Conservation (phyloP, 306 rosid species). For the Fagus crenata region DNA sequence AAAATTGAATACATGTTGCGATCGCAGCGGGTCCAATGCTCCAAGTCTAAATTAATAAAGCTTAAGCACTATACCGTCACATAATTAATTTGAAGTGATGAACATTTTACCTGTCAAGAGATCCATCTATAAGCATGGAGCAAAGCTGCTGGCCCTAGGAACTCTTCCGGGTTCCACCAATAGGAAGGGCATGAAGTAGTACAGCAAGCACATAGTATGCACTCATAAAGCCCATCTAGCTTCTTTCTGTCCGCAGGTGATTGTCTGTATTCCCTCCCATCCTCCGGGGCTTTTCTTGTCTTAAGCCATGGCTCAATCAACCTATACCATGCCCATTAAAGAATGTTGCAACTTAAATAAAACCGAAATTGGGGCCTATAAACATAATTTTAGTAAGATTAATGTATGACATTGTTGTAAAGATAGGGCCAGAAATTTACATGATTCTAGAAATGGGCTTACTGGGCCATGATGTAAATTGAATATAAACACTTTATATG, state of each 20-base stretch:
- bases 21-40: too few species aligned
- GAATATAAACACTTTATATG: too few species aligned
- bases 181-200: conserved; percentile 45
- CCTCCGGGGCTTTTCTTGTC: conserved; percentile 27
- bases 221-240: conserved; percentile 46
- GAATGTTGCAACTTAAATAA: background rate
- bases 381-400: too few species aligned
- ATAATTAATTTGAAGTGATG: background rate
- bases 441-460: too few species aligned
- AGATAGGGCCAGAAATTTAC: too few species aligned
- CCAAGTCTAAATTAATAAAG: background rate
- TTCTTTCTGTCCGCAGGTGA: conserved; percentile 38
- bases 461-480: too few species aligned
- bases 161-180: conserved; percentile 54
- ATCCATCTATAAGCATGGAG: conserved; percentile 44
- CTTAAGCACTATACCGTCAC: background rate
- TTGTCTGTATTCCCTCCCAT: conserved; percentile 36
- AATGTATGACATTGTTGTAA: too few species aligned
- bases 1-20: too few species aligned
- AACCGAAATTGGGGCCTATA: too few species aligned
- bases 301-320: conserved; percentile 50
- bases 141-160: conserved; percentile 41
- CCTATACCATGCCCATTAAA: conserved; percentile 1
- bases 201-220: conserved; percentile 50
- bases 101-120: conserved; percentile 24